Evolutionary conservation across 2,329 filamentous ascomycete genomes (phyloP).

Genomic region (Ambrosiella cleistominuta): DNA sequence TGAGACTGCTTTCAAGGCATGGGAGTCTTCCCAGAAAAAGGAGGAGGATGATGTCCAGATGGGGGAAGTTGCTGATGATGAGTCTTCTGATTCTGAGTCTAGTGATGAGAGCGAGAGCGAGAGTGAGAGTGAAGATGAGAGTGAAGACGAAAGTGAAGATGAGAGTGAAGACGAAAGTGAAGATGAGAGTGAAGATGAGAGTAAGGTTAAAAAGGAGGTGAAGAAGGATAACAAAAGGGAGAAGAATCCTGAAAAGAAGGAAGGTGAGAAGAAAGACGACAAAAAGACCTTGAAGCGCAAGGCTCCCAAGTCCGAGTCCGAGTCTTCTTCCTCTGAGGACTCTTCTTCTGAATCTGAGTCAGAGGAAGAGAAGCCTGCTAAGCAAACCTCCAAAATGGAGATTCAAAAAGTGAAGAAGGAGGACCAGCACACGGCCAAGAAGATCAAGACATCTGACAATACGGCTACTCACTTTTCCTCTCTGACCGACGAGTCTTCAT

Average conservation of each 20-base stretch:
- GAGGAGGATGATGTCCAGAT: conserved; percentile 15
- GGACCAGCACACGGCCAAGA: conserved; percentile 4
- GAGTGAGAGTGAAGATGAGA: conserved; percentile 13
- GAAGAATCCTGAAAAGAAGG: conserved; percentile 17
- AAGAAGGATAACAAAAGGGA: conserved; percentile 17
- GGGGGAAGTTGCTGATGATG: conserved; percentile 12
- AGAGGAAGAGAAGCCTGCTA: conserved; percentile 4
- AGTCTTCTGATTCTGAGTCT: conserved; percentile 9
- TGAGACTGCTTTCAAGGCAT: conserved; percentile 32
- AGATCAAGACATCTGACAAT: neutral
- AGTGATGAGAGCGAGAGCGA: conserved; percentile 12
- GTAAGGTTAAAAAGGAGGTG: conserved; percentile 17
- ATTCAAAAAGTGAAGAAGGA: conserved; percentile 31
- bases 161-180: no score
- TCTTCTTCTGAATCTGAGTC: conserved; percentile 19
- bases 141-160: no score
- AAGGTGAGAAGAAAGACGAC: conserved; percentile 17
- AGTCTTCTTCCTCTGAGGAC: conserved; percentile 3
- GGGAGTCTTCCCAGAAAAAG: conserved; percentile 19
- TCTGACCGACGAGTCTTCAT: conserved; percentile 16
- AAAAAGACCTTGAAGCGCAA: conserved; percentile 25
- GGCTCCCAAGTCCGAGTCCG: conserved; percentile 18
- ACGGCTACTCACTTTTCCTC: conserved; percentile 15
- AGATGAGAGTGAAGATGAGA: no score
- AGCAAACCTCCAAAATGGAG: conserved; percentile 28